A percentile compares a stretch with the other conserved stretches of the same genome.
Evolutionary conservation across 148 eudicot species (phyloP).

Genomic region (Chenopodium formosanum): DNA sequence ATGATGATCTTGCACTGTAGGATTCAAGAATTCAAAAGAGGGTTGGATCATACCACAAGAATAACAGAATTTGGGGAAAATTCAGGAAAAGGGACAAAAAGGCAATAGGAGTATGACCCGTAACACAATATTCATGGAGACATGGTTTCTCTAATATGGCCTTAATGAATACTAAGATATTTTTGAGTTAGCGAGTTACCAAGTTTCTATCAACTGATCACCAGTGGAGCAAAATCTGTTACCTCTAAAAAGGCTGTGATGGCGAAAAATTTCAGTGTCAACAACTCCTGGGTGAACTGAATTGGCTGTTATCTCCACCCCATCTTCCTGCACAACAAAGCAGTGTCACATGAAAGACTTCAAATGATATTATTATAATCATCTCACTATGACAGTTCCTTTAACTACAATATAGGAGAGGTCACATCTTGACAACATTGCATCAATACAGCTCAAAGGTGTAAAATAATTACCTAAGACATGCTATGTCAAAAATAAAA

Average conservation of each 20-base stretch:
- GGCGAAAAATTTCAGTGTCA: conserved; percentile 56
- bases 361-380: neutral
- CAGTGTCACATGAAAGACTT: neutral
- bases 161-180: neutral
- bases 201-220: neutral
- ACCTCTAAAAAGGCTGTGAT: conserved; percentile 45
- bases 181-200: neutral
- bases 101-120: too few species aligned
- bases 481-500: too few species aligned
- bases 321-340: conserved; percentile 45
- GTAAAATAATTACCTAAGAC: neutral
- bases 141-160: neutral
- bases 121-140: neutral
- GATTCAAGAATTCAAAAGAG: neutral
- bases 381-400: neutral
- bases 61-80: too few species aligned
- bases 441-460: neutral
- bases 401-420: neutral
- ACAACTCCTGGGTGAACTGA: conserved; percentile 68
- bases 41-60: neutral
- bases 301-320: conserved; percentile 53
- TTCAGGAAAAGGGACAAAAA: too few species aligned
- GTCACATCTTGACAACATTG: neutral
- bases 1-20: neutral
- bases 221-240: neutral